A percentile compares a stretch with the other conserved stretches of the same genome.
Evolutionary conservation across 2,329 filamentous ascomycete genomes (phyloP).

Genomic region (Aspergillus sp.): DNA sequence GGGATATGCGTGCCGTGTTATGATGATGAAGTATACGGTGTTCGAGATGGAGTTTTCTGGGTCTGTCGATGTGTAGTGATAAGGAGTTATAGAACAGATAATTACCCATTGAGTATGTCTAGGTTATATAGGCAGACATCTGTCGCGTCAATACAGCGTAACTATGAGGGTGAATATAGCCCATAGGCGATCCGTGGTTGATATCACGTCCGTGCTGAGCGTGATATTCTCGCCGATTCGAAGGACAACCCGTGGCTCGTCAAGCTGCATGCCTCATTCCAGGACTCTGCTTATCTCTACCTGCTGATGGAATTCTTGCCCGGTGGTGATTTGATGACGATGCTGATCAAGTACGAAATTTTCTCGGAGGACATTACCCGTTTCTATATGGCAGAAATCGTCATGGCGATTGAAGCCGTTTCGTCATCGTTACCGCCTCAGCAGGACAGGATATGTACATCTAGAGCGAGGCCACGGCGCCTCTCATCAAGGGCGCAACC

Average conservation of each 20-base stretch:
- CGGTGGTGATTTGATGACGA: conserved; percentile 98
- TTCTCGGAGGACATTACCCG: conserved; percentile 98
- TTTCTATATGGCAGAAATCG: conserved; percentile 98
- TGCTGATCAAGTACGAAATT: conserved; percentile 99
- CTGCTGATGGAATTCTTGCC: conserved; percentile 99
- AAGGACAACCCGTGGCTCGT: conserved; percentile 98
- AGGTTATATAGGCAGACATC: too few species aligned
- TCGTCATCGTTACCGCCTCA: too few species aligned
- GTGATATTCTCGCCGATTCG: conserved; percentile 95
- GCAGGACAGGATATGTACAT: background rate
- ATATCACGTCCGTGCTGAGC: conserved; percentile 80
- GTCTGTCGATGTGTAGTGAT: too few species aligned
- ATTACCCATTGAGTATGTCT: too few species aligned
- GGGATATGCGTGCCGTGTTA: too few species aligned
- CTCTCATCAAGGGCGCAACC: conserved; percentile 58
- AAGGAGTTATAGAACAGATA: too few species aligned
- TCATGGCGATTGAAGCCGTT: conserved; percentile 96
- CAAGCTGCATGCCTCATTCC: conserved; percentile 97
- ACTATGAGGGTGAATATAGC: too few species aligned
- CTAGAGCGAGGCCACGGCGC: conserved; percentile 34
- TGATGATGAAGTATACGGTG: too few species aligned
- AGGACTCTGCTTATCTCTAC: conserved; percentile 93
- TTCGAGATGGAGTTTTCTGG: too few species aligned
- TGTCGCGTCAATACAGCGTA: too few species aligned
- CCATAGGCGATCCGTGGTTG: too few species aligned